A percentile compares a stretch with the other conserved stretches of the same genome.
Conservation (phyloP, 352 stramenopile species). For the Phytophthora brassicae region DNA sequence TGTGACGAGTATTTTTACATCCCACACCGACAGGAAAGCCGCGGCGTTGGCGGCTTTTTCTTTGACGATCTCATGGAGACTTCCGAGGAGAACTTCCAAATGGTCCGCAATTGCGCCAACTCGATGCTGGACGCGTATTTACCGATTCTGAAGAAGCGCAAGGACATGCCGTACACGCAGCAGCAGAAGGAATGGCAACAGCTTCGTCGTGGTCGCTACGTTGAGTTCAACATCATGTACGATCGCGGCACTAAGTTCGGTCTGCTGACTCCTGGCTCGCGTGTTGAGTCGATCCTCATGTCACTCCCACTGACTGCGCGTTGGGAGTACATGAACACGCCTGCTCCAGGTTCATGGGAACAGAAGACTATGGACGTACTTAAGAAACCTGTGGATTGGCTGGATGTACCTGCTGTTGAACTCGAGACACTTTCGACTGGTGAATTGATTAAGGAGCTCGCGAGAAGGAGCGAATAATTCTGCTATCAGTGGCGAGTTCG, state of each 20-base stretch:
- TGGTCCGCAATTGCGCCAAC: slow-evolving; percentile 75
- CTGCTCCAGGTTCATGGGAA: slow-evolving; percentile 89
- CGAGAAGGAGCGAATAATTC: slow-evolving; percentile 65
- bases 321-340: slow-evolving; percentile 96
- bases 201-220: slow-evolving; percentile 95
- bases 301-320: slow-evolving; percentile 96
- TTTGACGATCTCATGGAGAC: slow-evolving; percentile 98
- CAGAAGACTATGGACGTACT: slow-evolving; percentile 93
- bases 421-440: slow-evolving; percentile 70
- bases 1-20: slow-evolving; percentile 99
- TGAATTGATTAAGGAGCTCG: slow-evolving; percentile 77
- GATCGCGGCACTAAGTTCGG: slow-evolving; percentile 98
- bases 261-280: slow-evolving; percentile 93
- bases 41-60: slow-evolving; percentile 98
- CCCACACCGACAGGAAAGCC: slow-evolving; percentile 93
- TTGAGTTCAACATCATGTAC: slow-evolving; percentile 99
- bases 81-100: slow-evolving; percentile 87
- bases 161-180: slow-evolving; percentile 94
- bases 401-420: slow-evolving; percentile 81
- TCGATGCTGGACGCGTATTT: slow-evolving; percentile 93
- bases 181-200: slow-evolving; percentile 98
- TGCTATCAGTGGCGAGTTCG: background rate
- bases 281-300: slow-evolving; percentile 99
- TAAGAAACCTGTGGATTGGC: slow-evolving; percentile 94
- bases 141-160: slow-evolving; percentile 95